A percentile compares a stretch with the other conserved stretches of the same genome.
phyloP scores from a whole-genome alignment of 2,329 filamentous ascomycete genomes.

The Hymenoscyphus occultus region DNA sequence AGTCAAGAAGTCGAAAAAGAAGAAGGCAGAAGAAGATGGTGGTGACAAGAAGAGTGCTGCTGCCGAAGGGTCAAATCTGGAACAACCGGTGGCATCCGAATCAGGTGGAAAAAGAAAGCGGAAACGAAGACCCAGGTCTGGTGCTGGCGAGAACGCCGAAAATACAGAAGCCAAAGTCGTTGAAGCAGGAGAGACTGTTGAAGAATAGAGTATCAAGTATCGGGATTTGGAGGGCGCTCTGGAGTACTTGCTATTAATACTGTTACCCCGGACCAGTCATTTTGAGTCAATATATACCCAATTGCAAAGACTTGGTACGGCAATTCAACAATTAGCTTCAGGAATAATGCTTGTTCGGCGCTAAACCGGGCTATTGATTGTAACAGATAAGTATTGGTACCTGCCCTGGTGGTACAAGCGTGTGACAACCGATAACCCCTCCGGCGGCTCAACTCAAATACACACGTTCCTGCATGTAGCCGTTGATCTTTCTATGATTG shows the following conservation, averaged over 20 bases:
- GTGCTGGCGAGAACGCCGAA: neutral
- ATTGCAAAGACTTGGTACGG: neutral
- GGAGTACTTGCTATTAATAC: conserved; percentile 9
- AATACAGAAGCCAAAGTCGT: conserved; percentile 18
- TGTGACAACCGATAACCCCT: neutral
- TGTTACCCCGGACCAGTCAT: neutral
- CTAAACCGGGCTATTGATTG: neutral
- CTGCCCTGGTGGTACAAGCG: too few species aligned
- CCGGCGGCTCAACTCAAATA: neutral
- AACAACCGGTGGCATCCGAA: conserved; percentile 24
- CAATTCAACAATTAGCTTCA: neutral
- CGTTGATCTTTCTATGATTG: neutral
- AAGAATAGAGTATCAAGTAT: conserved; percentile 14
- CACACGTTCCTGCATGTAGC: neutral
- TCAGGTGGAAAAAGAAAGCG: conserved; percentile 37
- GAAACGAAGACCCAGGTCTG: conserved; percentile 29
- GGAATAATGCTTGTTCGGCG: conserved; percentile 1
- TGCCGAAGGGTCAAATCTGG: conserved; percentile 17
- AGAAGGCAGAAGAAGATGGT: conserved; percentile 35
- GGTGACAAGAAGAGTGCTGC: conserved; percentile 33
- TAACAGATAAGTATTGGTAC: neutral
- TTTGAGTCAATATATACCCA: conserved; percentile 1
- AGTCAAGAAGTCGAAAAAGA: conserved; percentile 67
- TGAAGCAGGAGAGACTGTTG: conserved; percentile 16
- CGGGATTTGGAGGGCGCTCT: conserved; percentile 5